phyloP scores from a whole-genome alignment of 108 stramenopile species.

The Conticribra weissflogii region DNA sequence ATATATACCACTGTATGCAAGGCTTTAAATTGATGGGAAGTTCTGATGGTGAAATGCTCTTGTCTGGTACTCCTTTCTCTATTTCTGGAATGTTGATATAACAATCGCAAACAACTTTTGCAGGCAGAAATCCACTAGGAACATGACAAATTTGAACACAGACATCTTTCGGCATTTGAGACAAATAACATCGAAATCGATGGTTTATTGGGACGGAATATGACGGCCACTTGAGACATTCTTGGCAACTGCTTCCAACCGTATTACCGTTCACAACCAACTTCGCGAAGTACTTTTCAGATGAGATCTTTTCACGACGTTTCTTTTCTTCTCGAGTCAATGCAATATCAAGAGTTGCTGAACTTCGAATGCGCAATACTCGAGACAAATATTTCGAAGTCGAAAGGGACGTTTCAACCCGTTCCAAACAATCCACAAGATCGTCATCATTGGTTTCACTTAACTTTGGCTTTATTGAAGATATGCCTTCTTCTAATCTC shows the following conservation, averaged over 20 bases:
- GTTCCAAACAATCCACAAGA: conserved; percentile 4
- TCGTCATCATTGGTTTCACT: background rate
- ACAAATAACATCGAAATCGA: conserved; percentile 38
- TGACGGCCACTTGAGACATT: conserved; percentile 33
- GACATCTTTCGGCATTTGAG: conserved; percentile 13
- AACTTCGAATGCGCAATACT: background rate
- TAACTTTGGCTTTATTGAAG: conserved; percentile 2
- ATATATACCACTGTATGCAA: conserved; percentile 22
- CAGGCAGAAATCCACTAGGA: conserved; percentile 15
- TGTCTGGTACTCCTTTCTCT: background rate
- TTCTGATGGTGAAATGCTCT: background rate
- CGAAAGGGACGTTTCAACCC: conserved; percentile 8
- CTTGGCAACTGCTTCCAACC: conserved; percentile 35
- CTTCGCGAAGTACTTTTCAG: conserved; percentile 33
- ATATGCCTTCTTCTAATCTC: conserved; percentile 10
- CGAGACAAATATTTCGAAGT: conserved; percentile 1
- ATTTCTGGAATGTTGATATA: conserved; percentile 14
- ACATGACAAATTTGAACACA: conserved; percentile 40
- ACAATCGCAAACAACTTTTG: conserved; percentile 11
- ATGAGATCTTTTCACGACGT: conserved; percentile 19
- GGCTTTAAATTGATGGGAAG: background rate
- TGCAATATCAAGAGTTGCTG: background rate
- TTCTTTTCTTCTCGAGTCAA: conserved; percentile 25
- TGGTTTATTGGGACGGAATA: conserved; percentile 33
- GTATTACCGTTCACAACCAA: conserved; percentile 39